Evolutionary conservation across 345 rosid genomes (phyloP).

Genomic region (Xanthoceras sorbifolium): DNA sequence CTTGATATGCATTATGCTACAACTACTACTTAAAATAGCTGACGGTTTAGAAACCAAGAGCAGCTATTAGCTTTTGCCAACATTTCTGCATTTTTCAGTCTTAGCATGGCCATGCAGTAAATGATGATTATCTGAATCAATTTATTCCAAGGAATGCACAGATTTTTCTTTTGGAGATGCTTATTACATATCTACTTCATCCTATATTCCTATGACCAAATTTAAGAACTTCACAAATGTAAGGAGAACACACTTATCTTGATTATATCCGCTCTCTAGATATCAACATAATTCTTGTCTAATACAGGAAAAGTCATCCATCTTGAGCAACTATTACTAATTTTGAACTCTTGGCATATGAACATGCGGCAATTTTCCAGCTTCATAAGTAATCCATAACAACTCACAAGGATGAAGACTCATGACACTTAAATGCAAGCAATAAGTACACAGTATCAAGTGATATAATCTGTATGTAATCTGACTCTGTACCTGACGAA

Average conservation of each 20-base stretch:
- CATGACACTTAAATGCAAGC: not conserved
- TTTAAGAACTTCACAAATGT: not conserved
- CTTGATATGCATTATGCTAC: not conserved
- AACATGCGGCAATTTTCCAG: not conserved
- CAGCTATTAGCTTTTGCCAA: not conserved
- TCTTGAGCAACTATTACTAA: not conserved
- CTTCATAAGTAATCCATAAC: not conserved
- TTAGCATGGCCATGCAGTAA: not conserved
- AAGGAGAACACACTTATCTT: not conserved
- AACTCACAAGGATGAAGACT: not conserved
- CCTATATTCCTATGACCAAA: not conserved
- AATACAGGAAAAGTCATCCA: not conserved
- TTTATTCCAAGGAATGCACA: not conserved
- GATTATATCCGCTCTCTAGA: not conserved
- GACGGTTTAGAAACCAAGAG: not conserved
- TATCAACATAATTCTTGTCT: not conserved
- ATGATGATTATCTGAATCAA: not conserved
- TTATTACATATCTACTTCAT: not conserved
- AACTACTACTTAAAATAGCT: not conserved
- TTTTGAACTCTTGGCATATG: not conserved
- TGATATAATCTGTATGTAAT: not conserved
- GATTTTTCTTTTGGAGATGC: not conserved
- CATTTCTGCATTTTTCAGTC: not conserved
- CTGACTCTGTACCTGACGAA: constrained; percentile 34
- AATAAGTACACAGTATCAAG: constrained; percentile 10